Evolutionary conservation across 441 rosid genomes (phyloP).

Genomic region (Gossypium gossypioides): DNA sequence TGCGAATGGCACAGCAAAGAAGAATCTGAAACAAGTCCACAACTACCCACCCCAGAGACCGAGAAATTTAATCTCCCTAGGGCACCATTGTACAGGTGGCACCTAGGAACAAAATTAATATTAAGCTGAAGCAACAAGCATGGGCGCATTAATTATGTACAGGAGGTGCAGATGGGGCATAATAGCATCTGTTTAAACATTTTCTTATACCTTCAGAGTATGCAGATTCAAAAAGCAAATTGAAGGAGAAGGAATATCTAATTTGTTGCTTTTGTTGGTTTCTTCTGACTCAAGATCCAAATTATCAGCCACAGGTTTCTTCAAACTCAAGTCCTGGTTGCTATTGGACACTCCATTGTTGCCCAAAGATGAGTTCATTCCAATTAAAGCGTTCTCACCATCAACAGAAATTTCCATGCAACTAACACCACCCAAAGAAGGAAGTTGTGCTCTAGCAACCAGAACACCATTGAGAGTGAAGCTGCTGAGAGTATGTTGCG

Average conservation of each 20-base stretch:
- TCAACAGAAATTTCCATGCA: slow-evolving; percentile 85
- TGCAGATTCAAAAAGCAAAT: slow-evolving; percentile 80
- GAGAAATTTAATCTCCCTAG: neutral
- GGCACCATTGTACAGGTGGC: neutral
- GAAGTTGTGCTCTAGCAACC: slow-evolving; percentile 61
- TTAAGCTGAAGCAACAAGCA: slow-evolving; percentile 4
- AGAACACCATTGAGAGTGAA: slow-evolving; percentile 69
- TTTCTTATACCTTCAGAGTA: slow-evolving; percentile 57
- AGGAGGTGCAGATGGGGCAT: neutral
- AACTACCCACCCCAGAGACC: neutral
- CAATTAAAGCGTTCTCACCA: slow-evolving; percentile 70
- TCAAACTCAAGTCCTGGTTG: slow-evolving; percentile 17
- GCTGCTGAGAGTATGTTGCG: slow-evolving; percentile 47
- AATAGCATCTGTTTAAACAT: neutral
- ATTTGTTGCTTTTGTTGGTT: slow-evolving; percentile 31
- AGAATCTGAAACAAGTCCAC: neutral
- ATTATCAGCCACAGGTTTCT: slow-evolving; percentile 25
- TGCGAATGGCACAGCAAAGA: neutral
- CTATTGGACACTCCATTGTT: slow-evolving; percentile 17
- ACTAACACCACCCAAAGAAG: slow-evolving; percentile 50
- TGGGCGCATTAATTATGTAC: neutral
- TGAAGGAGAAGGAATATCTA: slow-evolving; percentile 61
- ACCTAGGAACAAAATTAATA: neutral
- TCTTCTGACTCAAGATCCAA: slow-evolving; percentile 29
- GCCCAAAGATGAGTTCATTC: slow-evolving; percentile 45